phyloP scores from a whole-genome alignment of 2,329 filamentous ascomycete genomes.

The Clonostachys rosea region DNA sequence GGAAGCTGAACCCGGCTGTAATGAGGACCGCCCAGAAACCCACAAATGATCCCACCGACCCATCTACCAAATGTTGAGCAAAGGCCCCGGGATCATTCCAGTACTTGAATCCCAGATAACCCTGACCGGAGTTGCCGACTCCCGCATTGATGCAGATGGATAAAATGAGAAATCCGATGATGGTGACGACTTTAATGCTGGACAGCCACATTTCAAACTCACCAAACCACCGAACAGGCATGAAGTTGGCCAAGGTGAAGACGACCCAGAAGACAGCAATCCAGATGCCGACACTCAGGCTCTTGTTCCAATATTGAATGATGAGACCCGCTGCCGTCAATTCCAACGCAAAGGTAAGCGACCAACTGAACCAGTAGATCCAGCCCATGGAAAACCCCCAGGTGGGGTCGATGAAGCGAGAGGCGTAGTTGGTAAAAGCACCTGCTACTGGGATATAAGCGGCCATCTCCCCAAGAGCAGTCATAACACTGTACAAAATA shows the following conservation, averaged over 20 bases:
- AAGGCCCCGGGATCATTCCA: constrained; percentile 68
- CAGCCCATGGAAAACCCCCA: constrained; percentile 76
- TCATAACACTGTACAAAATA: constrained; percentile 74
- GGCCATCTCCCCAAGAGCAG: constrained; percentile 66
- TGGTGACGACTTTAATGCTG: constrained; percentile 70
- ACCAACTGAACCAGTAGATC: constrained; percentile 81
- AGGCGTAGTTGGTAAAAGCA: constrained; percentile 72
- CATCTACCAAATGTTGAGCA: constrained; percentile 50
- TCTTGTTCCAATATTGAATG: constrained; percentile 67
- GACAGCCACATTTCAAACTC: constrained; percentile 79
- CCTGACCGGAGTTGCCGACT: constrained; percentile 49
- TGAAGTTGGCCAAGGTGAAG: constrained; percentile 64
- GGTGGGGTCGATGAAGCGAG: constrained; percentile 68
- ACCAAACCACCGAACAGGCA: constrained; percentile 69
- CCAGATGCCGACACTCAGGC: constrained; percentile 64
- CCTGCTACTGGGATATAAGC: constrained; percentile 74
- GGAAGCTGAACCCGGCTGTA: constrained; percentile 65
- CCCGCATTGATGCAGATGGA: constrained; percentile 72
- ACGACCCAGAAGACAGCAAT: constrained; percentile 70
- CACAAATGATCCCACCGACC: constrained; percentile 56
- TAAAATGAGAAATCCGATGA: constrained; percentile 73
- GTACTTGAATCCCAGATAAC: constrained; percentile 71
- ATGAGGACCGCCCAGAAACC: constrained; percentile 63
- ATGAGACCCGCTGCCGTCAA: constrained; percentile 69
- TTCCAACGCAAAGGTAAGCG: constrained; percentile 69